Evolutionary conservation across 2,329 filamentous ascomycete genomes (phyloP).

Genomic region (Cucurbitaria berberidis): DNA sequence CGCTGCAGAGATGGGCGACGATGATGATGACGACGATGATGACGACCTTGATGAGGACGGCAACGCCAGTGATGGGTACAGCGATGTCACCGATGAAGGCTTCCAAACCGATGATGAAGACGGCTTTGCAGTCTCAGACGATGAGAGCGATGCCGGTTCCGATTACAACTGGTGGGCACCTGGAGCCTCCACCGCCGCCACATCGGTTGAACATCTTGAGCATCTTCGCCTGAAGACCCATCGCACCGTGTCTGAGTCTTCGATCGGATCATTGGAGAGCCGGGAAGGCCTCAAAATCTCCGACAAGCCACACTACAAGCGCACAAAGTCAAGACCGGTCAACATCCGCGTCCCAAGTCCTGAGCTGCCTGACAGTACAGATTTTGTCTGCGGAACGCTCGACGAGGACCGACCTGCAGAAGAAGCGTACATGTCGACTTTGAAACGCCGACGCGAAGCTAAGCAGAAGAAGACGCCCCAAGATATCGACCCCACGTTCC

Average conservation of each 20-base stretch:
- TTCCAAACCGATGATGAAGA: slow-evolving; percentile 83
- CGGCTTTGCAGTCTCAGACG: slow-evolving; percentile 73
- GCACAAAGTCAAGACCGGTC: slow-evolving; percentile 56
- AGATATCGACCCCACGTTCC: slow-evolving; percentile 91
- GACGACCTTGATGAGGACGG: slow-evolving; percentile 58
- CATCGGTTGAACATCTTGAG: slow-evolving; percentile 57
- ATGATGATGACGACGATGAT: no score
- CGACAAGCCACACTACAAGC: slow-evolving; percentile 41
- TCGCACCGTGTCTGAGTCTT: slow-evolving; percentile 60
- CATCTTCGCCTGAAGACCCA: slow-evolving; percentile 55
- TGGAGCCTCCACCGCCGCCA: slow-evolving; percentile 58
- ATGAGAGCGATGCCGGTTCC: slow-evolving; percentile 68
- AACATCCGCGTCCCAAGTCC: slow-evolving; percentile 71
- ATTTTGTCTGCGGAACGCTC: slow-evolving; percentile 97
- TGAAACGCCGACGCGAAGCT: slow-evolving; percentile 79
- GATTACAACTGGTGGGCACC: slow-evolving; percentile 71
- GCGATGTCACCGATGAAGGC: slow-evolving; percentile 63
- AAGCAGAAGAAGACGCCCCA: slow-evolving; percentile 88
- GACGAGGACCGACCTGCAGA: slow-evolving; percentile 96
- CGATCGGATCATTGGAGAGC: slow-evolving; percentile 59
- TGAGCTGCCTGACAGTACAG: slow-evolving; percentile 93
- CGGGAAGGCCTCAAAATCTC: slow-evolving; percentile 36
- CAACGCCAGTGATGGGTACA: slow-evolving; percentile 47
- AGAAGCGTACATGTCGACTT: slow-evolving; percentile 85
- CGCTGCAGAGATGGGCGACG: slow-evolving; percentile 53